Base-by-base conservation (phyloP, 345 rosid species). In the Gossypioides kirkii region DNA sequence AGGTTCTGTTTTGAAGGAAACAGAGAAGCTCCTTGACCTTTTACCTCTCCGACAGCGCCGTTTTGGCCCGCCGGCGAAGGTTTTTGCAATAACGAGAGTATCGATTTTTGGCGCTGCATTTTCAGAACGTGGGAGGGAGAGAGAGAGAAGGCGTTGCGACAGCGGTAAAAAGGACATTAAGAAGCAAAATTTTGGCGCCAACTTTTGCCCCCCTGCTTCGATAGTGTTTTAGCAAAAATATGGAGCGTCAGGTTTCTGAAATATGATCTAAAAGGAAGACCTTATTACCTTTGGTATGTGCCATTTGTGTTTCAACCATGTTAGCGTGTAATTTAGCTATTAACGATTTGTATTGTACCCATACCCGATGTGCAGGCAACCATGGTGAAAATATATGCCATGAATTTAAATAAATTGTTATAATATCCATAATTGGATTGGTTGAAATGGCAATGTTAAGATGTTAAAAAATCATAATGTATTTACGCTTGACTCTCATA, bases 71-170 rank as follows among this genome's bases (percentile, higher is more conserved):
- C 88, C 80, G 87, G 63, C 71, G 87, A 78, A 3, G 89, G 92
- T 61, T 83, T 86, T 58, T 80, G 88, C 73, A 91, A 83, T 86
- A 90, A 91, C 18, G 97, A 88, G 63, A 83, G 74, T 75, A 94
- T 91, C 45, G 93, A 87, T 77, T 68, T 87, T 82, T 91, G 97
- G 20, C 96, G 91, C 84, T 85, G 92, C 98, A 93, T 93, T 79
- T 83, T 77, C 64, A 59, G 56, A 63, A 12, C 53, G 52, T 6
- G n/a, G 36, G 43, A 53, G 43, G 52, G 54, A 42, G 43, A 69
- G 43, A 69, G 43, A 32, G n/a, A 56, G 36, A 61, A 22, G 13
- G 28, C 23, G 56, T n/a, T n/a, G 60, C 4, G 73, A 64, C 67
- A 65, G 70, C n/a, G 8, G 71, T 28, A 28, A 63, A 46, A 55